These are phyloP conservation scores for Metschnikowia picachoensis DNA, from an alignment of 805 yeast genomes.

Conservation along the genomic window DNA sequence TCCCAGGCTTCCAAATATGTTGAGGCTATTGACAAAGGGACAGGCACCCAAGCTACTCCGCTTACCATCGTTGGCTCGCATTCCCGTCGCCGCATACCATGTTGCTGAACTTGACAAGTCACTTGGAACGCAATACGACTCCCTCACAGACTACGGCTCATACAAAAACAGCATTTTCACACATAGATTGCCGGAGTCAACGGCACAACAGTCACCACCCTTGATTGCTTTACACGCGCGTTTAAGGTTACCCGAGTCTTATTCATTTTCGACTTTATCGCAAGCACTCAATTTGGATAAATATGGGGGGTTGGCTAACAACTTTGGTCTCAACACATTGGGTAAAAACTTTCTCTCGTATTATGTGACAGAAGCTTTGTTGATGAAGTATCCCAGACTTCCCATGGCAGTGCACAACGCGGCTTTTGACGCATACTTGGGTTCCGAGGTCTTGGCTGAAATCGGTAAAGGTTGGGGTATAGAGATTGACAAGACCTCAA, in stretches of 20 bases:
- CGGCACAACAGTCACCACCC: conserved; percentile 60
- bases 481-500: conserved; percentile 63
- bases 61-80: conserved; percentile 7
- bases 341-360: conserved; percentile 76
- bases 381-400: conserved; percentile 80
- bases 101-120: conserved; percentile 22
- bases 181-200: conserved; percentile 43
- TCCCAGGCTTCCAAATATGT: conserved; percentile 8
- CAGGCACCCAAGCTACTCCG: conserved; percentile 4
- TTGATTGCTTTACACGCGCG: conserved; percentile 77
- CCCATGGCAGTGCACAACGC: conserved; percentile 76
- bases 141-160: conserved; percentile 36
- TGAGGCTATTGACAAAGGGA: conserved; percentile 16
- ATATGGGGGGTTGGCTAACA: conserved; percentile 52
- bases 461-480: conserved; percentile 87
- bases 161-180: conserved; percentile 40
- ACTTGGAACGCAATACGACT: conserved; percentile 29
- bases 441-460: conserved; percentile 58
- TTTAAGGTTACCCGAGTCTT: conserved; percentile 55
- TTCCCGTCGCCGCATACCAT: conserved; percentile 18
- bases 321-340: conserved; percentile 73
- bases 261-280: conserved; percentile 65
- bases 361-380: conserved; percentile 69
- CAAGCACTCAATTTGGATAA: conserved; percentile 67
- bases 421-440: conserved; percentile 73